A percentile compares a stretch with the other conserved stretches of the same genome.
Evolutionary conservation across 257 asterid genomes (phyloP).

Genomic region (Paraleonurus japonicus): DNA sequence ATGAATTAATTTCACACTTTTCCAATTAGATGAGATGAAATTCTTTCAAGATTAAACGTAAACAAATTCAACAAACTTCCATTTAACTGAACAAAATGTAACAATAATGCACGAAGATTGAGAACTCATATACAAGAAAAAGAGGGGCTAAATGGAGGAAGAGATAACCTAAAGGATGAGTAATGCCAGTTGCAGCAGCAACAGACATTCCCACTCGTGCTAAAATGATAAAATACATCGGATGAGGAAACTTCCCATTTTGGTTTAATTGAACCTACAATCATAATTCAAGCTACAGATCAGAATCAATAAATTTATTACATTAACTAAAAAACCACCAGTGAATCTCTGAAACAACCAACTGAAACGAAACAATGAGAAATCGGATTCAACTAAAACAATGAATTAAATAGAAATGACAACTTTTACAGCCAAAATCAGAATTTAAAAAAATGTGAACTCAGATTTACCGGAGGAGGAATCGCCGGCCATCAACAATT

Average conservation of each 20-base stretch:
- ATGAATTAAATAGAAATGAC: neutral
- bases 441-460: neutral
- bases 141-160: neutral
- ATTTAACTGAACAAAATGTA: neutral
- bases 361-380: neutral
- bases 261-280: constrained; percentile 36
- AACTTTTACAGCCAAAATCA: neutral
- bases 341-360: neutral
- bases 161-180: constrained; percentile 84
- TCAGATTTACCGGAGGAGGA: constrained; percentile 37
- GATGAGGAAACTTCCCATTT: constrained; percentile 61
- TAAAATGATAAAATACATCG: constrained; percentile 62
- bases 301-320: neutral
- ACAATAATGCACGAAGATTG: neutral
- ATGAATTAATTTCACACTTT: too few species aligned
- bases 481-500: constrained; percentile 33
- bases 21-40: too few species aligned
- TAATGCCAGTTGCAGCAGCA: constrained; percentile 85
- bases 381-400: neutral
- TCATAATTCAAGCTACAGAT: constrained; percentile 13
- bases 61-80: neutral
- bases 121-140: neutral
- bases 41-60: constrained; percentile 4
- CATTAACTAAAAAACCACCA: neutral
- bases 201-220: constrained; percentile 90